Percentiles rank a stretch among this genome's conserved stretches.
These are phyloP conservation scores for Cadophora gregata DNA, from an alignment of 2,329 filamentous ascomycete genomes.

Conservation along the genomic window DNA sequence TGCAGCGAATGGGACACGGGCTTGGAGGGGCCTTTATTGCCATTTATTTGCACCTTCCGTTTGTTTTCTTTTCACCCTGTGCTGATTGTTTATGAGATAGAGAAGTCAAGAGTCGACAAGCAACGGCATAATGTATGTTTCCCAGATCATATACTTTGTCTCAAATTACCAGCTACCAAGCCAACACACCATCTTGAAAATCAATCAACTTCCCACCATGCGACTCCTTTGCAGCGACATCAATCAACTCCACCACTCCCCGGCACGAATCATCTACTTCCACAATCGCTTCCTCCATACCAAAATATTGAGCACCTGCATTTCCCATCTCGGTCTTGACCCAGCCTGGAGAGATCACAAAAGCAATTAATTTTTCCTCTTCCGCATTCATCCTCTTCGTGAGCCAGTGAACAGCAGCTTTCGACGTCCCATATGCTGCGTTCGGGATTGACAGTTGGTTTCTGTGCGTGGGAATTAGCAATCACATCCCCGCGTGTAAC, in stretches of 20 bases:
- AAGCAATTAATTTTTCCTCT: slow-evolving; percentile 44
- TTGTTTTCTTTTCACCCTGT: not conserved
- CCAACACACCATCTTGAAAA: not conserved
- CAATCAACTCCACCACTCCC: slow-evolving; percentile 20
- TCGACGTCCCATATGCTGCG: slow-evolving; percentile 50
- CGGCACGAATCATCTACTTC: slow-evolving; percentile 18
- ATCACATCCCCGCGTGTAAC: not conserved
- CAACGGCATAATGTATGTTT: not conserved
- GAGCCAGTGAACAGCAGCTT: slow-evolving; percentile 46
- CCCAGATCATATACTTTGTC: not conserved
- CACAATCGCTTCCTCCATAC: slow-evolving; percentile 30
- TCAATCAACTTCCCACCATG: slow-evolving; percentile 1
- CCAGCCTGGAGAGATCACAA: slow-evolving; percentile 39
- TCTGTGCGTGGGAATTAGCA: not conserved
- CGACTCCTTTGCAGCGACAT: slow-evolving; percentile 1
- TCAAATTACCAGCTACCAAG: not conserved
- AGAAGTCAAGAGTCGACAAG: not conserved
- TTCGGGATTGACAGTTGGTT: not conserved
- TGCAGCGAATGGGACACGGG: not conserved
- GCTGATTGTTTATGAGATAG: no score
- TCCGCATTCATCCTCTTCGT: slow-evolving; percentile 46
- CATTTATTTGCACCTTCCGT: not conserved
- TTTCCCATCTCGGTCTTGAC: slow-evolving; percentile 42
- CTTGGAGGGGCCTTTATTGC: not conserved
- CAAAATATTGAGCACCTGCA: slow-evolving; percentile 30